phyloP scores from a whole-genome alignment of 1,284 basidiomycete genomes.

The Rhodotorula glutinis region DNA sequence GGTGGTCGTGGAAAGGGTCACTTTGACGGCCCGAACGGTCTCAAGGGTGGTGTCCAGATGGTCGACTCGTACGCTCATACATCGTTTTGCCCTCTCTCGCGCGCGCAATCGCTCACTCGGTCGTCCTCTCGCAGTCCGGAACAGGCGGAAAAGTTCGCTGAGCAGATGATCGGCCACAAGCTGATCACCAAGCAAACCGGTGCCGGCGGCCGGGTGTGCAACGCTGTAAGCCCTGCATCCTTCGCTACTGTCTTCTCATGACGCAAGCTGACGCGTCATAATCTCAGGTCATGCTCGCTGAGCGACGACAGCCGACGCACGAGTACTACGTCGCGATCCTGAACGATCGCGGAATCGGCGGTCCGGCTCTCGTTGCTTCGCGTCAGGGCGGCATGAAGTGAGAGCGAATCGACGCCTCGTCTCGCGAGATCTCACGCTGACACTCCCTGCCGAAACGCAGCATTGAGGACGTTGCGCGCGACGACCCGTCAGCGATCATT shows the following conservation, averaged over 20 bases:
- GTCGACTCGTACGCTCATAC: conserved; percentile 75
- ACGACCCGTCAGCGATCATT: conserved; percentile 92
- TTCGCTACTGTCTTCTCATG: not conserved
- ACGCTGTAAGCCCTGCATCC: conserved; percentile 64
- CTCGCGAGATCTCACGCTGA: too few species aligned
- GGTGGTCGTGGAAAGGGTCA: conserved; percentile 98
- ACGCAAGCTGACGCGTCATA: not conserved
- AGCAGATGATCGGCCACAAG: conserved; percentile 90
- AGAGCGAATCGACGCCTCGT: too few species aligned
- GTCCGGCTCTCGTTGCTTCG: conserved; percentile 91
- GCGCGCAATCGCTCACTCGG: not conserved
- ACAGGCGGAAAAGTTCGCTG: conserved; percentile 81
- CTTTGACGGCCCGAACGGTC: conserved; percentile 76
- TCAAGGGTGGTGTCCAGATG: conserved; percentile 97
- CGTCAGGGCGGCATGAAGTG: conserved; percentile 60
- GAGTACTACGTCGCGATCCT: conserved; percentile 98
- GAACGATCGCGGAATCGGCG: conserved; percentile 86
- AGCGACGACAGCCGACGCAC: conserved; percentile 86
- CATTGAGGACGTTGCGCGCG: conserved; percentile 99
- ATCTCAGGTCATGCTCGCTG: conserved; percentile 89
- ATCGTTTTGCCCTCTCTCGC: too few species aligned
- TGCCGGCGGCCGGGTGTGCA: conserved; percentile 85
- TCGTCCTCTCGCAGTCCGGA: conserved; percentile 61
- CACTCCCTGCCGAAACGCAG: too few species aligned
- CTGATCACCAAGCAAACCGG: conserved; percentile 99